These are phyloP conservation scores for Apiotrichum siamense DNA, from an alignment of 1,284 basidiomycete genomes.

Conservation along the genomic window DNA sequence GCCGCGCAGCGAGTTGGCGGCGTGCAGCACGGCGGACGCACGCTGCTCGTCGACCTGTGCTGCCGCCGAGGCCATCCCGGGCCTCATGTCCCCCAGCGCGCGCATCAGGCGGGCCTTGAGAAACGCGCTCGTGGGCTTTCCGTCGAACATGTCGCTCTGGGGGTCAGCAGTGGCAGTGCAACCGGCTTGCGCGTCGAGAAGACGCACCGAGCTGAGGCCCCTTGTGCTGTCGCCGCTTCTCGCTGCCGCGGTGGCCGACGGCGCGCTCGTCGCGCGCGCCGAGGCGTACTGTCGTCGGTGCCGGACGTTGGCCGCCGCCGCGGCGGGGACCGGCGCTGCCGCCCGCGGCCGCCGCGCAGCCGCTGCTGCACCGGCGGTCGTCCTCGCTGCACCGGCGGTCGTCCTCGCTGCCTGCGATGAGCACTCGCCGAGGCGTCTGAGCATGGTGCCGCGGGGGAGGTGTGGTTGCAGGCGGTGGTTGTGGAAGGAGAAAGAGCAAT, in stretches of 20 bases:
- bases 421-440: slow-evolving; percentile 2
- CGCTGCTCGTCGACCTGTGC: not conserved
- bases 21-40: not conserved
- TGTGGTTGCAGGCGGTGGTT: not conserved
- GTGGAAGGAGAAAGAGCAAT: not conserved
- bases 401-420: not conserved
- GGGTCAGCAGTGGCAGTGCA: not conserved
- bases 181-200: not conserved
- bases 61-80: not conserved
- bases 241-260: not conserved
- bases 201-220: not conserved
- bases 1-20: not conserved
- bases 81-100: slow-evolving; percentile 4
- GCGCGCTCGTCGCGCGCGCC: not conserved
- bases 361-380: too few species aligned
- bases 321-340: too few species aligned
- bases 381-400: not conserved
- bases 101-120: slow-evolving; percentile 8
- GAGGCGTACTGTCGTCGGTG: not conserved
- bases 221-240: not conserved
- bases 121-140: not conserved
- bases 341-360: too few species aligned
- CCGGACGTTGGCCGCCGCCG: too few species aligned
- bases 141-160: not conserved
- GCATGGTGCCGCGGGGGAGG: not conserved